Evolutionary conservation across 495 filamentous ascomycete species (phyloP).

Genomic region (Aspergillus kassunensis): DNA sequence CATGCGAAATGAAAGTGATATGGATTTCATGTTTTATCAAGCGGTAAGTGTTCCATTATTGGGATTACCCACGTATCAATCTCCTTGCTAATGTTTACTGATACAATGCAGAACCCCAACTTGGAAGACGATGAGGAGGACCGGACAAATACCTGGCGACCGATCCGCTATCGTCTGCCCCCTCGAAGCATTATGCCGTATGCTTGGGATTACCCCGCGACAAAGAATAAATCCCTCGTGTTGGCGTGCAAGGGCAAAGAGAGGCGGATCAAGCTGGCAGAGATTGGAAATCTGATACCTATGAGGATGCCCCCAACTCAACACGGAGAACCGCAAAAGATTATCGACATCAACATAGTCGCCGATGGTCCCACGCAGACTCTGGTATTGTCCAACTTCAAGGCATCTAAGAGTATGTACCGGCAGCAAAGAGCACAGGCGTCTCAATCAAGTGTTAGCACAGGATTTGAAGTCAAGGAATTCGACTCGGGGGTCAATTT

Average conservation of each 20-base stretch:
- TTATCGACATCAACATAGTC: conserved; percentile 92
- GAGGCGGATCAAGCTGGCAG: conserved; percentile 85
- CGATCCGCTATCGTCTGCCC: conserved; percentile 88
- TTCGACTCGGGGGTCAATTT: conserved; percentile 82
- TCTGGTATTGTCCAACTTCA: conserved; percentile 90
- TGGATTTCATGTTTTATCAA: conserved; percentile 93
- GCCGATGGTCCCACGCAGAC: conserved; percentile 95
- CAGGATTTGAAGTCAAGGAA: conserved; percentile 90
- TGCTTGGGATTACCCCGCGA: conserved; percentile 96
- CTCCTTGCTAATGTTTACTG: background rate
- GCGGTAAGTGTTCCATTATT: conserved; percentile 32
- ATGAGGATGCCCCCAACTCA: conserved; percentile 70
- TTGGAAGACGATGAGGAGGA: conserved; percentile 82
- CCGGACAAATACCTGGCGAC: conserved; percentile 73
- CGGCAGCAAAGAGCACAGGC: conserved; percentile 64
- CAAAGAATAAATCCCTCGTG: conserved; percentile 90
- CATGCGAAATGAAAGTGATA: conserved; percentile 95
- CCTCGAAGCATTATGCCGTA: conserved; percentile 98
- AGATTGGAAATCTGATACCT: conserved; percentile 91
- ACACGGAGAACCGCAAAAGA: conserved; percentile 59
- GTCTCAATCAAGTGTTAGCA: conserved; percentile 55
- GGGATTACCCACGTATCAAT: no score
- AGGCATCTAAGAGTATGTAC: conserved; percentile 89
- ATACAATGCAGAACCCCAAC: conserved; percentile 50
- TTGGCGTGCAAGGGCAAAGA: conserved; percentile 75